Evolutionary conservation across 1,139 yeast species (phyloP).

Genomic region (Insectozyma bohioensis): DNA sequence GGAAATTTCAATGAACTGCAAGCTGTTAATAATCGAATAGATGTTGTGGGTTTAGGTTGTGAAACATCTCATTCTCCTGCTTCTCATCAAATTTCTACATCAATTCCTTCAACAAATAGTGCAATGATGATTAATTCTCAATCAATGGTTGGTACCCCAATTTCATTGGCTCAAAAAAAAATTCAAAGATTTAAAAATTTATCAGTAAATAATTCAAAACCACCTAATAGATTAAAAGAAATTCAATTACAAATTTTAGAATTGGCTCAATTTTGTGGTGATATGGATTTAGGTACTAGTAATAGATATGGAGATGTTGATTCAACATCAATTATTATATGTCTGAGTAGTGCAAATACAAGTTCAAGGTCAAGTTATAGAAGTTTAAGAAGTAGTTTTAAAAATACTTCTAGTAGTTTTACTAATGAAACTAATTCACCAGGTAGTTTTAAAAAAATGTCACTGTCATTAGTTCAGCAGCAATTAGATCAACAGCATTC

Average conservation of each 20-base stretch:
- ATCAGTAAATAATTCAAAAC: slow-evolving; percentile 14
- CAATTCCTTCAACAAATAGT: slow-evolving; percentile 1
- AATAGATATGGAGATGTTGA: slow-evolving; percentile 16
- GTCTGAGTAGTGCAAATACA: slow-evolving; percentile 12
- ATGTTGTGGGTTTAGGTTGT: too few relatives aligned
- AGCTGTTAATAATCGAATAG: slow-evolving; percentile 10
- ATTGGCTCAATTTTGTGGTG: slow-evolving; percentile 22
- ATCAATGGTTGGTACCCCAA: too few relatives aligned
- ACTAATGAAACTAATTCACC: slow-evolving; percentile 11
- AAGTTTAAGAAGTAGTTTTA: slow-evolving; percentile 10
- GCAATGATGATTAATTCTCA: slow-evolving; percentile 5
- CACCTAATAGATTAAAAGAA: slow-evolving; percentile 21
- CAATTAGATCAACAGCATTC: too few relatives aligned
- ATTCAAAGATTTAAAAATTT: slow-evolving; percentile 15
- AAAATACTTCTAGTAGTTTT: slow-evolving; percentile 7
- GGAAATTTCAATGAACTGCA: neutral
- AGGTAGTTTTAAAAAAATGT: slow-evolving; percentile 5
- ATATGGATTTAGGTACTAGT: slow-evolving; percentile 14
- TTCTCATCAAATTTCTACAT: slow-evolving; percentile 1
- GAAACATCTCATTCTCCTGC: too few relatives aligned
- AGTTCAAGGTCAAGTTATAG: slow-evolving; percentile 14
- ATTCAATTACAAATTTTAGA: slow-evolving; percentile 25
- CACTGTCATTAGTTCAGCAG: neutral
- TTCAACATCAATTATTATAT: slow-evolving; percentile 12
- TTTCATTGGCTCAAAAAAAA: slow-evolving; percentile 8